These are phyloP conservation scores for Sporothrix phasma DNA, from an alignment of 2,329 filamentous ascomycete genomes.

Conservation along the genomic window DNA sequence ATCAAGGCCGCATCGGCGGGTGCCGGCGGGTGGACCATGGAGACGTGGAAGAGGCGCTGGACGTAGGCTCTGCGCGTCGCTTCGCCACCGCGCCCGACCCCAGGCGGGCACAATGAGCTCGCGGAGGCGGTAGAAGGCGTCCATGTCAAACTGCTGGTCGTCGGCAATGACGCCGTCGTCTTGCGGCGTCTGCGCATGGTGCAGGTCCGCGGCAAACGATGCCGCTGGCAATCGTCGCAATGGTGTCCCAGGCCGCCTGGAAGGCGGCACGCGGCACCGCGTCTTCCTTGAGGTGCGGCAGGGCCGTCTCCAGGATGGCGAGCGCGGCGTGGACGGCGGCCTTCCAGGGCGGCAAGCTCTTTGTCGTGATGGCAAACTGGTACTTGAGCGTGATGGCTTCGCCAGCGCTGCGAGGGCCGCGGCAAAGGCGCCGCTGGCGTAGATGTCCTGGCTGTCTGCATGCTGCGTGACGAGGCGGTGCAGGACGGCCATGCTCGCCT, in stretches of 20 bases:
- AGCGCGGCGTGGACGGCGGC: constrained; percentile 64
- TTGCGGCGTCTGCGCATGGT: constrained; percentile 33
- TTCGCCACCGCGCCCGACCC: constrained; percentile 56
- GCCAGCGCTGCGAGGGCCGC: constrained; percentile 57
- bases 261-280: constrained; percentile 36
- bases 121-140: constrained; percentile 58
- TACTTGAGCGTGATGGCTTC: constrained; percentile 69
- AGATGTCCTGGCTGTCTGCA: constrained; percentile 55
- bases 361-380: constrained; percentile 60
- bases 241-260: constrained; percentile 58
- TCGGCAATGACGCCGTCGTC: constrained; percentile 36
- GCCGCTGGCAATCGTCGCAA: constrained; percentile 57
- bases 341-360: constrained; percentile 64
- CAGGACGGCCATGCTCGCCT: constrained; percentile 64
- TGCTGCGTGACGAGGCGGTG: constrained; percentile 51
- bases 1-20: constrained; percentile 47
- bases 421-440: constrained; percentile 55
- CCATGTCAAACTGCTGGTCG: constrained; percentile 76
- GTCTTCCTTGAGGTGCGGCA: constrained; percentile 48
- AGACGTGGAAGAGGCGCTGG: constrained; percentile 68
- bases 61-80: constrained; percentile 59
- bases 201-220: constrained; percentile 57
- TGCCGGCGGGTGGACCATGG: constrained; percentile 62
- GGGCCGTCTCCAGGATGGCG: constrained; percentile 54
- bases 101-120: constrained; percentile 65